Base-by-base conservation (phyloP, 257 asterid genomes). In the Schizonepeta tenuifolia region DNA sequence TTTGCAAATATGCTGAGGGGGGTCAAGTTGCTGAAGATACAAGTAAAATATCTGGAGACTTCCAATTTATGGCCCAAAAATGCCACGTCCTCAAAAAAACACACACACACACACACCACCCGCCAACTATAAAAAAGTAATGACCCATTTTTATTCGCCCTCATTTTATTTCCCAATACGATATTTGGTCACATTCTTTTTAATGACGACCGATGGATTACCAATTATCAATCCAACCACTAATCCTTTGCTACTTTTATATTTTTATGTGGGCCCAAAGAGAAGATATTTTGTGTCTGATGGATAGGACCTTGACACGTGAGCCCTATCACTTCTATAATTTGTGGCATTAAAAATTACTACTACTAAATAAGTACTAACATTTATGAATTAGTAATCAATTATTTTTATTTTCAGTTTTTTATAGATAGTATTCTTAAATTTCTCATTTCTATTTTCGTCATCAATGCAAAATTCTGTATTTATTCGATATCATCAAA, bases 221-320 rank as follows among this genome's bases (percentile, higher is more conserved):
- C 38, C 70, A 69, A 58, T 22, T 24, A 40, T 49, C 71, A 4
- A 64, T 40, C 44, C 46, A 57, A 62, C 54, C 7, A 63, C 69
- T 54, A 46, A 72, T 55, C 35, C 18, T 24, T 26, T 18, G 6
- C 65, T 8, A n/a, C 11, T 18, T 71, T 31, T 2, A 24, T 9
- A 40, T 24, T 9, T 14, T 9, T 14, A 20, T 28, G 82, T 72
- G 85, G 85, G 82, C 7, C 83, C 86, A 18, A n/a, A 0, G 5
- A 31, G 78, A 50, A 84, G 93, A 85, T 85, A 83, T 87, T 89
- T 86, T 79, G 61, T 24, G 57, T 35, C 12, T 70, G 10, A 65
- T 82, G 91, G 90, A 84, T 61, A 79, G 50, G 22, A 78, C 12
- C 2, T 28, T 2, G 87, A 82, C 93, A 85, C 80, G 85, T 89